phyloP scores from a whole-genome alignment of 805 yeast species.

The Cyberlindnera galapagoensis region DNA sequence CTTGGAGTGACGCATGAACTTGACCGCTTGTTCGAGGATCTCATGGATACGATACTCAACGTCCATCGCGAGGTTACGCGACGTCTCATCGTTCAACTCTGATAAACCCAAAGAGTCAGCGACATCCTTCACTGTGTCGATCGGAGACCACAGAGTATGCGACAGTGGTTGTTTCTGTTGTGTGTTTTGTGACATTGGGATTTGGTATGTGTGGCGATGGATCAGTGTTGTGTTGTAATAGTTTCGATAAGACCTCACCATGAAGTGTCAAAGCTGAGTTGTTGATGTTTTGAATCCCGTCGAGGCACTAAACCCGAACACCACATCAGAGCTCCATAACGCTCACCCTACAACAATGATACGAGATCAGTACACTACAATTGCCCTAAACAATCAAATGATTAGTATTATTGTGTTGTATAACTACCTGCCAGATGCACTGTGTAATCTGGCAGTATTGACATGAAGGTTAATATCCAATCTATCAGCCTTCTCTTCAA shows the following conservation, averaged over 20 bases:
- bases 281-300: background rate
- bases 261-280: too few species aligned
- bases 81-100: constrained; percentile 81
- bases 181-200: constrained; percentile 3
- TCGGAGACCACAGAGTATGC: constrained; percentile 95
- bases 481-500: constrained; percentile 79
- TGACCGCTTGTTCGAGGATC: constrained; percentile 89
- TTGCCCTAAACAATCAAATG: too few species aligned
- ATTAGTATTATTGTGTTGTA: background rate
- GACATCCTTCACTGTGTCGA: constrained; percentile 93
- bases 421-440: constrained; percentile 15
- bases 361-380: too few species aligned
- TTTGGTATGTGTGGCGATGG: too few species aligned
- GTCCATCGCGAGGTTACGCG: constrained; percentile 95
- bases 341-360: too few species aligned
- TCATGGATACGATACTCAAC: constrained; percentile 97
- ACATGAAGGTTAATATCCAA: constrained; percentile 79
- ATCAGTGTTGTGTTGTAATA: too few species aligned
- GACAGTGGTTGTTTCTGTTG: constrained; percentile 47
- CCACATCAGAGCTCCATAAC: too few species aligned
- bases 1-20: constrained; percentile 92
- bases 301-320: constrained; percentile 1
- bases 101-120: constrained; percentile 85
- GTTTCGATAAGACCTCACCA: too few species aligned
- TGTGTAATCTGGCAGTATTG: constrained; percentile 61